Evolutionary conservation across 805 yeast genomes (phyloP).

Genomic region (Vanderwaltozyma polyspora): DNA sequence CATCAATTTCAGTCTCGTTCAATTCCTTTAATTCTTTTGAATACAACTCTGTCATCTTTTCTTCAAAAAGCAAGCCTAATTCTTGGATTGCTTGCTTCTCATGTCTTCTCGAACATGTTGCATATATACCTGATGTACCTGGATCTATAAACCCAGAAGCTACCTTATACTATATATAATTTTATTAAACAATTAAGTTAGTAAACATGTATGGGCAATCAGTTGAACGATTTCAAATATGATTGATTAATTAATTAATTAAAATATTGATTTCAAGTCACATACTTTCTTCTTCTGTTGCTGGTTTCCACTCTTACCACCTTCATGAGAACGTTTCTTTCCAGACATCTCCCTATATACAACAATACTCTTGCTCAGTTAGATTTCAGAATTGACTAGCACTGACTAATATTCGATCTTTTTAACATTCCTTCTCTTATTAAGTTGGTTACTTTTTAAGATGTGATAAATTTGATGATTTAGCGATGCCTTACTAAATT

Average conservation of each 20-base stretch:
- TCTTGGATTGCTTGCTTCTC: slow-evolving; percentile 75
- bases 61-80: slow-evolving; percentile 46
- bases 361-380: too few species aligned
- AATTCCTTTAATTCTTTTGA: slow-evolving; percentile 27
- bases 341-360: too few species aligned
- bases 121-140: slow-evolving; percentile 76
- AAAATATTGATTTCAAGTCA: too few species aligned
- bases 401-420: too few species aligned
- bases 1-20: slow-evolving; percentile 9
- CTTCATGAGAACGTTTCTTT: slow-evolving; percentile 1
- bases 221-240: too few species aligned
- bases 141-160: slow-evolving; percentile 49
- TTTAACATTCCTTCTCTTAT: too few species aligned
- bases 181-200: slow-evolving; percentile 1
- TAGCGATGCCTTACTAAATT: too few species aligned
- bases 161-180: slow-evolving; percentile 25
- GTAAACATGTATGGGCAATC: too few species aligned
- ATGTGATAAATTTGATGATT: too few species aligned
- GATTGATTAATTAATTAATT: too few species aligned
- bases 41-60: slow-evolving; percentile 38
- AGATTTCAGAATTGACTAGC: too few species aligned
- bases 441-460: too few species aligned
- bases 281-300: slow-evolving; percentile 3
- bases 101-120: slow-evolving; percentile 73
- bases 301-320: background rate